A percentile compares a stretch with the other conserved stretches of the same genome.
Conservation (phyloP, 1,284 basidiomycete species). For the Cryptococcus sp. region DNA sequence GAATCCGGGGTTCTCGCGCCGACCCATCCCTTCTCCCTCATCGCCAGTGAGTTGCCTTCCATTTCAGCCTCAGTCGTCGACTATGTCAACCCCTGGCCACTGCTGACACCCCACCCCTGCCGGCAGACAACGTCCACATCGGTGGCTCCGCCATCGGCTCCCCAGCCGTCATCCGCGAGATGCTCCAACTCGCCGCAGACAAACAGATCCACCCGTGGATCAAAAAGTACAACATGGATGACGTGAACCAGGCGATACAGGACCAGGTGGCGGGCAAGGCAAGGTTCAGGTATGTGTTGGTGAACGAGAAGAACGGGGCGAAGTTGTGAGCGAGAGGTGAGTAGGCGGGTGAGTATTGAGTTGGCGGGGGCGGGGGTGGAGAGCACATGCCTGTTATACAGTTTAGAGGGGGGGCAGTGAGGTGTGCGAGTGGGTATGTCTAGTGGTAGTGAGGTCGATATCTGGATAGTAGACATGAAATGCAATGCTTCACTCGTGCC, state of each 20-base stretch:
- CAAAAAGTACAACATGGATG: constrained; percentile 52
- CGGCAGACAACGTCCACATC: constrained; percentile 41
- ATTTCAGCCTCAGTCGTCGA: neutral
- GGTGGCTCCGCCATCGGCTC: constrained; percentile 49
- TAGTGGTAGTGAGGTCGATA: too few relatives aligned
- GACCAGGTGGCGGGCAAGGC: constrained; percentile 52
- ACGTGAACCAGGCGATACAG: constrained; percentile 52
- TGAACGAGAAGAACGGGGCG: constrained; percentile 47
- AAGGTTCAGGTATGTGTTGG: constrained; percentile 52
- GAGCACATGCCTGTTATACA: too few relatives aligned
- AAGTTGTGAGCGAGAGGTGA: constrained; percentile 24
- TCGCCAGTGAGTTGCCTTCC: constrained; percentile 20
- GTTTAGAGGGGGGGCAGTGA: too few relatives aligned
- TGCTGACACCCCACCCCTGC: constrained; percentile 5
- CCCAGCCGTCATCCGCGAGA: constrained; percentile 47
- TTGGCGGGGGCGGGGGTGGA: neutral
- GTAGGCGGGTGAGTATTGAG: neutral
- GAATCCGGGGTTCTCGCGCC: constrained; percentile 29
- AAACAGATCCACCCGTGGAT: constrained; percentile 48
- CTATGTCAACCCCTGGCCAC: neutral
- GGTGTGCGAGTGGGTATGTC: too few relatives aligned
- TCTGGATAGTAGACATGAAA: too few relatives aligned
- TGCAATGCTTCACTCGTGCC: too few relatives aligned
- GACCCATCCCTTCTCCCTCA: constrained; percentile 27
- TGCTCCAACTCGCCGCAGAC: constrained; percentile 47